Evolutionary conservation across 139 green algal species (phyloP).

Genomic region (Yamagishiella unicocca): DNA sequence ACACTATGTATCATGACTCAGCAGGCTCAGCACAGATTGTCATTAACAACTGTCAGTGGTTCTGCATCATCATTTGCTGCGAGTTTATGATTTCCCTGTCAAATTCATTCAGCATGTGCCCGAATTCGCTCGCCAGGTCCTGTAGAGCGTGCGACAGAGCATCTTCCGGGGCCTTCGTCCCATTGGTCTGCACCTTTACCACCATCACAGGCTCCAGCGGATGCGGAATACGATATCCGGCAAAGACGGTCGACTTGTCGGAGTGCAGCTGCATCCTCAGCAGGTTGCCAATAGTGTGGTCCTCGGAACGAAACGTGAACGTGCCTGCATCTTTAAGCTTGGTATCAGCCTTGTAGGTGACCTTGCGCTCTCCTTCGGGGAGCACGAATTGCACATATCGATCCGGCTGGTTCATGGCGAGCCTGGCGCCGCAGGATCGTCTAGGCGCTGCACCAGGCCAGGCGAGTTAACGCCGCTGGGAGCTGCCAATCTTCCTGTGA

Average conservation of each 20-base stretch:
- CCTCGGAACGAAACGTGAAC: constrained; percentile 90
- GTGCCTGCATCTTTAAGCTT: constrained; percentile 91
- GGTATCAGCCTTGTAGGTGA: constrained; percentile 85
- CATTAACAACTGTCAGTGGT: too few relatives aligned
- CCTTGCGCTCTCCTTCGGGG: constrained; percentile 85
- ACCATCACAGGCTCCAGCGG: constrained; percentile 91
- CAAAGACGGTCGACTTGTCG: constrained; percentile 87
- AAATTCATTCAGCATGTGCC: constrained; percentile 58
- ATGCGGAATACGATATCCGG: constrained; percentile 96
- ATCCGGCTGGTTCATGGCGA: constrained; percentile 87
- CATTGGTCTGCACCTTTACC: constrained; percentile 86
- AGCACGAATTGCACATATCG: constrained; percentile 94
- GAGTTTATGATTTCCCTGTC: constrained; percentile 13
- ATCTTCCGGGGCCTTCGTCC: constrained; percentile 63
- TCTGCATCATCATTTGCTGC: constrained; percentile 1
- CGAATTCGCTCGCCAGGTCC: constrained; percentile 65
- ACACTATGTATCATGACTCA: too few relatives aligned
- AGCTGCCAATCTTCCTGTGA: too few relatives aligned
- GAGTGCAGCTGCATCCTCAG: constrained; percentile 85
- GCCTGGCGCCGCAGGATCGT: too few relatives aligned
- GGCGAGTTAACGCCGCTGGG: too few relatives aligned
- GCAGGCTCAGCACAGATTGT: too few relatives aligned
- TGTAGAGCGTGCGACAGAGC: constrained; percentile 67
- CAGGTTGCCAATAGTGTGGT: constrained; percentile 97
- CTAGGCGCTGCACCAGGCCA: too few relatives aligned